These are phyloP conservation scores for Metschnikowia henanensis DNA, from an alignment of 805 yeast species.

Conservation along the genomic window DNA sequence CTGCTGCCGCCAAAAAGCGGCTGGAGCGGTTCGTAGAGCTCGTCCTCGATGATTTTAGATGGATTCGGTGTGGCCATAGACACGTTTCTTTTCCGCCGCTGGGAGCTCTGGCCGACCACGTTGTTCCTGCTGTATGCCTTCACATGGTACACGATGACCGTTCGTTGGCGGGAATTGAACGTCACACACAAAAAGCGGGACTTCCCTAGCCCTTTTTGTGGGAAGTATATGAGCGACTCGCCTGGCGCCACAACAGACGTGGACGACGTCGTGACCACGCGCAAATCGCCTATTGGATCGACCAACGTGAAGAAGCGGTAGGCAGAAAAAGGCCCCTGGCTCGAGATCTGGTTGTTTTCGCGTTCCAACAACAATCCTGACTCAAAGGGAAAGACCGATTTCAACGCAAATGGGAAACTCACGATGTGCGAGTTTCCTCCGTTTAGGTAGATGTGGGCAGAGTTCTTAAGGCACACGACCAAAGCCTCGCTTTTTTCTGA, in stretches of 20 bases:
- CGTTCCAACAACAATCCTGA: conserved; percentile 68
- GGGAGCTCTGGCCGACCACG: conserved; percentile 1
- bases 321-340: conserved; percentile 12
- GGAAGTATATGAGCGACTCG: conserved; percentile 60
- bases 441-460: conserved; percentile 60
- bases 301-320: conserved; percentile 60
- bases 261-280: conserved; percentile 68
- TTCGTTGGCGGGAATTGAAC: conserved; percentile 44
- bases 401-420: conserved; percentile 68
- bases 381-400: conserved; percentile 60
- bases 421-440: conserved; percentile 60
- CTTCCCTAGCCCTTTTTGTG: conserved; percentile 36
- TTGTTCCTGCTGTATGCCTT: conserved; percentile 33
- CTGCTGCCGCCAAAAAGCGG: conserved; percentile 7
- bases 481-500: conserved; percentile 36
- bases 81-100: conserved; percentile 27
- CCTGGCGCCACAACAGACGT: conserved; percentile 59
- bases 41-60: conserved; percentile 43
- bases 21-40: conserved; percentile 16
- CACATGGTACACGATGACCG: conserved; percentile 55
- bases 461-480: conserved; percentile 59
- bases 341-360: conserved; percentile 21
- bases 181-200: conserved; percentile 54
- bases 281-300: conserved; percentile 75
- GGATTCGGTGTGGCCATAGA: conserved; percentile 43